Evolutionary conservation across 1,139 yeast genomes (phyloP).

Genomic region (Blastobotrys malaysiensis): DNA sequence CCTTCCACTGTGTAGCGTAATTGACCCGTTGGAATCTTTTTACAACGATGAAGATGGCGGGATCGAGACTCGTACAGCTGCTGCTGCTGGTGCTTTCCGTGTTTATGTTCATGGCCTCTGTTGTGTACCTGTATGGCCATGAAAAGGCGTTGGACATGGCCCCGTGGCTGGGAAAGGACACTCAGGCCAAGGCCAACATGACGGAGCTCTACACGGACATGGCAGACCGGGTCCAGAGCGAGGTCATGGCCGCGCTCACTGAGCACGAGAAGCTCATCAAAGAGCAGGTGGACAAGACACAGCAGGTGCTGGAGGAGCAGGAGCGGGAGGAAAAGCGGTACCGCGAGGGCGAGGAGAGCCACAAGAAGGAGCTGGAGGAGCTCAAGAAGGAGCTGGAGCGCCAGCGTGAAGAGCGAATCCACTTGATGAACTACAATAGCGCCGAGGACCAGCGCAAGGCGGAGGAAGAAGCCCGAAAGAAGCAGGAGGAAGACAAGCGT

Average conservation of each 20-base stretch:
- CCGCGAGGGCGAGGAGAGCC: no score
- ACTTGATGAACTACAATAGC: no score
- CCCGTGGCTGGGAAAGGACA: background rate
- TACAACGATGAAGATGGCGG: background rate
- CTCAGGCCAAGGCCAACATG: background rate
- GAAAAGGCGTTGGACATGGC: background rate
- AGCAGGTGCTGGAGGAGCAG: background rate
- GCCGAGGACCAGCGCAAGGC: no score
- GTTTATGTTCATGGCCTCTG: background rate
- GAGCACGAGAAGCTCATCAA: background rate
- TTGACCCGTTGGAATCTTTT: no score
- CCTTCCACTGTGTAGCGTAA: no score
- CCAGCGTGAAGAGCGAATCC: background rate
- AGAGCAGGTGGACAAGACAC: background rate
- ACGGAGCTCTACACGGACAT: background rate
- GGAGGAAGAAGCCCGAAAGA: background rate
- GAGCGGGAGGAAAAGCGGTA: background rate
- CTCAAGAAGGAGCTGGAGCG: background rate
- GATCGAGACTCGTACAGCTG: background rate
- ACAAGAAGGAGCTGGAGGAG: background rate
- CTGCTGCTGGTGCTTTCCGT: background rate
- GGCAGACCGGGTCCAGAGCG: background rate
- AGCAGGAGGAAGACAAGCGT: background rate
- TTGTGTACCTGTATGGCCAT: background rate
- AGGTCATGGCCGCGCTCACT: background rate